Base-by-base conservation (phyloP, 2,329 filamentous ascomycete species). In the Cercospora sp. region DNA sequence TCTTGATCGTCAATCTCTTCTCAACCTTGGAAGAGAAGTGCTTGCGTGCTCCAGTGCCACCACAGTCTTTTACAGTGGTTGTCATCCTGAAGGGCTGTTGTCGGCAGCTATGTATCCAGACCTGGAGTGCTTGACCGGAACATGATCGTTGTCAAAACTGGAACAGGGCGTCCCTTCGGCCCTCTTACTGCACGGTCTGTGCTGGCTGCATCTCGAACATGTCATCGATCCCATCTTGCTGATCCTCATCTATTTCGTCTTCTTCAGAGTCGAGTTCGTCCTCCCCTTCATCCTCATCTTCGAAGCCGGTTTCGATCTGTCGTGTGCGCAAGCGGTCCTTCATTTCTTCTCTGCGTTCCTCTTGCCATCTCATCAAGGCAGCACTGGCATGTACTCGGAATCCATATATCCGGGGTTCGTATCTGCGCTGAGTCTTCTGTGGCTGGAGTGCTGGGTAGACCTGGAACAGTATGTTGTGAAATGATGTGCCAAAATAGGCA, bases 391-490 rank as follows among this genome's bases (percentile, higher is more conserved):
- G 95, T 5, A 99, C 93, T 77, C 92, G 93, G 85, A 99, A 99
- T 36, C 95, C 95, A 79, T 95, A 99, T 69, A 97, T 91, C 67
- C 91, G 89, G 26, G 95, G 95, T 66, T 94, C 88, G 81, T 98
- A 97, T 73, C 95, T 88, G 72, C 93, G 89, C 70, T 89, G 85
- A 74, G 89, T 93, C 86, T 98, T 99, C 73, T 89, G 84, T 3
- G 95, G 95, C 62, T 96, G 89, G 74, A 99, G 86, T 26, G 91
- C 89, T 5, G 95, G 94, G 79, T 98, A 98, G 65, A 99, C 95
- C 80, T 99, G 95, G 84, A 99, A 98, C 70, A 99, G 89, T 81
- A 99, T 97, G 82, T 97, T 97, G 85, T 97, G 94, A 85, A 99
- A 99, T 2, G 92, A 97, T 59, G 94, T 94, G 74, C 95, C 95